Evolutionary conservation across 768 basidiomycete genomes (phyloP), one percentile per base, ranked within the genome.

Genomic region (Lactarius trivialis): DNA sequence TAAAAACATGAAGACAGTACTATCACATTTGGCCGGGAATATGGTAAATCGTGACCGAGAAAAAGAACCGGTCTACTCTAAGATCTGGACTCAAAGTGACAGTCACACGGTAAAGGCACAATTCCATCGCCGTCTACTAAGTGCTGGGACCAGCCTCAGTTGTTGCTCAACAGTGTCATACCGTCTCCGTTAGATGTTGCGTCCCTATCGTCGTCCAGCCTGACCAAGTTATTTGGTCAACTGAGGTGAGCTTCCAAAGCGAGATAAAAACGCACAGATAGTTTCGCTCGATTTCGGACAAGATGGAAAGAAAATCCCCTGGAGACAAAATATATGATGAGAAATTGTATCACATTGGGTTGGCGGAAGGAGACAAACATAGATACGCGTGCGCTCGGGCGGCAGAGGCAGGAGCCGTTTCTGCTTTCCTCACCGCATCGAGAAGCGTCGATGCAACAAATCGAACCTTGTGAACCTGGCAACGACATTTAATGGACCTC

Each of bases 271-370:
- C 82, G 70, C 68, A 89, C 86, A 91, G 74, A 78, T 95, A 95
- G 73, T 94, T 91, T 65, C 88, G 79, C 70, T 95, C 93, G 68
- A 96, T 93, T 76, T 95, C 93, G 39, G 88, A 91, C 49, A 96
- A 73, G 66, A 96, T 93, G 56, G 88, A 91, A 30, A 95, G 76
- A 75, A 96, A 96, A 76, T 95, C 93, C 90, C 90, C 91, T 93
- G 68, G 34, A 21, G 26, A 50, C 28, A 30, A 28, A 49, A 58
- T 15, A 37, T 19, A 39, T 37, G 51, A 56, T 57, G 41, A 60
- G 56, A 45, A 12, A 41, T 36, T 37, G 36, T 50, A 45, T 50
- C n/a, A 24, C 41, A 53, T 28, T 52, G 7, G n/a, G 33, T 21
- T 17, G 34, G 34, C 55, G 58, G 58, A 68, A 37, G 55, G 49